These are phyloP conservation scores for Barbatosphaeria neglecta DNA, from an alignment of 495 filamentous ascomycete species.

Conservation along the genomic window DNA sequence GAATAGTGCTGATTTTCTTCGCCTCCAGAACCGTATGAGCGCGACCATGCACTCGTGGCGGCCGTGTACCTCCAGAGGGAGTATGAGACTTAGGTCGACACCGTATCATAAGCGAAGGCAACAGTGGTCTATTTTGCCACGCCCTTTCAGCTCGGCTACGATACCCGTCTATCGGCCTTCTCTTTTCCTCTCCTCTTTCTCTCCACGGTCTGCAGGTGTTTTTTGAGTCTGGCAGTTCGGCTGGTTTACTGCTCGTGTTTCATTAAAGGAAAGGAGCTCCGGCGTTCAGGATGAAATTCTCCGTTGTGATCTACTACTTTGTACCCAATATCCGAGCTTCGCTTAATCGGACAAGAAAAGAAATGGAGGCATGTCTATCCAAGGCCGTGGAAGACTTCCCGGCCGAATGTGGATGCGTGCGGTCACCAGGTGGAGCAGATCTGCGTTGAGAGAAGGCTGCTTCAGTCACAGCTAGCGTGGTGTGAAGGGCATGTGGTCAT, in stretches of 20 bases:
- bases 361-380: too few species aligned
- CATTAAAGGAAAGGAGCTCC: neutral
- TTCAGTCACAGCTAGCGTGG: too few species aligned
- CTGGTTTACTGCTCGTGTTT: neutral
- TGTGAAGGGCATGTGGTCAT: too few species aligned
- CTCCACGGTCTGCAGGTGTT: neutral
- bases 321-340: neutral
- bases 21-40: conserved; percentile 24
- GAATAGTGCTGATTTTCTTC: conserved; percentile 3
- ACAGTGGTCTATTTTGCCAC: too few species aligned
- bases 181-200: neutral
- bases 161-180: neutral
- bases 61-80: conserved; percentile 28
- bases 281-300: neutral
- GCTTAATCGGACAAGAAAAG: neutral
- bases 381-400: too few species aligned
- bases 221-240: neutral
- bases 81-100: conserved; percentile 7
- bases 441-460: too few species aligned
- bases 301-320: neutral
- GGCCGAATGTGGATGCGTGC: too few species aligned
- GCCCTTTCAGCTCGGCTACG: neutral
- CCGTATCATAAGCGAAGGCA: neutral
- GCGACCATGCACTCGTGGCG: conserved; percentile 29
- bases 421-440: too few species aligned